Conservation (phyloP, 371 early-diverging fungal genomes). For the Paraphysoderma sedebokerense region DNA sequence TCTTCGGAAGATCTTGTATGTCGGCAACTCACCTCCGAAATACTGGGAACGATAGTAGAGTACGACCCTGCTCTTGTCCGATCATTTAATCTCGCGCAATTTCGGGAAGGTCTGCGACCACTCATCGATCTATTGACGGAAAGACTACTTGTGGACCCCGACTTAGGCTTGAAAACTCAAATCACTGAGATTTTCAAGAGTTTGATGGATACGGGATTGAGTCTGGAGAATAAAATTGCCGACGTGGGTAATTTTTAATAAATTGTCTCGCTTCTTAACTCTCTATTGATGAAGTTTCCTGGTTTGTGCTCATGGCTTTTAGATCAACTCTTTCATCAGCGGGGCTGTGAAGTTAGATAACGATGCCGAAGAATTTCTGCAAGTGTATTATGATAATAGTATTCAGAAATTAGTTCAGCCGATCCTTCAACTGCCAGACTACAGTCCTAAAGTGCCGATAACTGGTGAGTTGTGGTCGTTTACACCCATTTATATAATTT, state of each 20-base stretch:
- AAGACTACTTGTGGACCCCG: slow-evolving; percentile 33
- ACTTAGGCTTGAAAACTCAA: slow-evolving; percentile 45
- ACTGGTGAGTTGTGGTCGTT: too few species aligned
- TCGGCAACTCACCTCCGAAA: slow-evolving; percentile 41
- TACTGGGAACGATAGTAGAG: slow-evolving; percentile 54
- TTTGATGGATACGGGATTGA: slow-evolving; percentile 39
- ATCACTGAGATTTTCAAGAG: slow-evolving; percentile 50
- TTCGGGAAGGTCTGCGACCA: slow-evolving; percentile 19
- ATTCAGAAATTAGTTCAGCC: slow-evolving; percentile 35
- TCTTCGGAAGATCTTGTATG: slow-evolving; percentile 24
- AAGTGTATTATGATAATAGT: slow-evolving; percentile 50
- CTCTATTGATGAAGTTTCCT: too few species aligned
- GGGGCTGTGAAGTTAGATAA: slow-evolving; percentile 20
- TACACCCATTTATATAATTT: too few species aligned
- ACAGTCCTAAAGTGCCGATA: too few species aligned
- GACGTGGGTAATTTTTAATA: too few species aligned
- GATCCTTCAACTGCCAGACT: slow-evolving; percentile 11
- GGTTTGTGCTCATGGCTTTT: too few species aligned
- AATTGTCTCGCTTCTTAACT: too few species aligned
- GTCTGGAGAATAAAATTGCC: too few species aligned
- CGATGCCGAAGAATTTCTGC: slow-evolving; percentile 53
- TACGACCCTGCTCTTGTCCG: slow-evolving; percentile 58
- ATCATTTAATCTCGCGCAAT: slow-evolving; percentile 42
- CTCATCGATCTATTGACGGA: slow-evolving; percentile 42
- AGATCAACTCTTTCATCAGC: too few species aligned